Evolutionary conservation across 331 rosid species (phyloP), one percentile per base, ranked within the genome.

Genomic region (Stylosanthes scabra): DNA sequence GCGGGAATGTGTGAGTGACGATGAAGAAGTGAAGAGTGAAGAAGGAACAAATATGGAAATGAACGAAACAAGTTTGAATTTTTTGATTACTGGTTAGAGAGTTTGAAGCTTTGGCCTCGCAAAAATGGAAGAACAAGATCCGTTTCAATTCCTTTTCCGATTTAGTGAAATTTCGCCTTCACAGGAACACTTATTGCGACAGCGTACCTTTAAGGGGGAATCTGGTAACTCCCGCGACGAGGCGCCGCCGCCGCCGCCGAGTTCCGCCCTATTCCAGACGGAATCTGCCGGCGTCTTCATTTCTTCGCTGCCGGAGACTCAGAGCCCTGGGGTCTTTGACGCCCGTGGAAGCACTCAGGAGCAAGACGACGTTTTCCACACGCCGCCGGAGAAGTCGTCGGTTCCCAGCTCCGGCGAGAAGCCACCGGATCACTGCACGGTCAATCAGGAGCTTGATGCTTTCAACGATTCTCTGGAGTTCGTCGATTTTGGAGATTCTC

Each of bases 301-400:
- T 77, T 20, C 51, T 20, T 68, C 87, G 12, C 68, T 52, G 3
- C 29, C 84, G 9, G 85, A 83, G 25, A 63, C 50, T 13, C 31
- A 67, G 10, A 65, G 52, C 1, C 3, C 8, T 0, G 54, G 51
- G 9, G 56, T 49, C 7, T 37, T 14, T 55, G 11, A 29, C 60
- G 34, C 6, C 14, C 45, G 12, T 20, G 37, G 25, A n/a, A 62
- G 20, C 37, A 54, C 76, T 29, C 77, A 71, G 56, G 82, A 50
- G 55, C 81, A 74, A 59, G 86, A 88, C 54, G 86, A 88, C 27
- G 81, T 75, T 8, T 89, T 82, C 37, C 84, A 80, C 69, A 89
- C 91, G 3, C 91, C 86, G 2, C 89, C 91, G 1, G 85, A 86
- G 71, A 73, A 76, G 9, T 25, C 85, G 0, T 51, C 78, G 47